These are phyloP conservation scores for Cymbopogon citratus DNA, from an alignment of 176 grass and related monocot genomes.

Conservation along the genomic window DNA sequence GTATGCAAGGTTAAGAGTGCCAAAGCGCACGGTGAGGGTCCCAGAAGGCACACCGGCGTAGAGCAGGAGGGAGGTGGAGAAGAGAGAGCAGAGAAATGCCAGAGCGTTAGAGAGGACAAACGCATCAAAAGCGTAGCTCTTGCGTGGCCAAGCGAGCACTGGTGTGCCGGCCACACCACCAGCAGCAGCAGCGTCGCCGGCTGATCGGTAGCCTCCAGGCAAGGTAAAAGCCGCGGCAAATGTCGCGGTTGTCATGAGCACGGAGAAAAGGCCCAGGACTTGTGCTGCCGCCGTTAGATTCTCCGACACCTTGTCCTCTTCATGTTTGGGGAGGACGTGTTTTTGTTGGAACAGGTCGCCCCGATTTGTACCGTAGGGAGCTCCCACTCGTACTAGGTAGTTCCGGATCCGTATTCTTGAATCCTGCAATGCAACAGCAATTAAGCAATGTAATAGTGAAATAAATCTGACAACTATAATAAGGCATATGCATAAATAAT, in stretches of 20 bases:
- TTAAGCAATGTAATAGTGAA: too few relatives aligned
- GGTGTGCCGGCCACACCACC: background rate
- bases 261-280: background rate
- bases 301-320: too few relatives aligned
- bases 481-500: too few relatives aligned
- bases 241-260: background rate
- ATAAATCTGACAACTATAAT: too few relatives aligned
- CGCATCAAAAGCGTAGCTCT: background rate
- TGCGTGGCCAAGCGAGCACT: background rate
- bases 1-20: fast-evolving
- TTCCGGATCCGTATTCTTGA: background rate
- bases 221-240: background rate
- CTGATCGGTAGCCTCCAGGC: background rate
- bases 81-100: background rate
- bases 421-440: background rate
- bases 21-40: background rate
- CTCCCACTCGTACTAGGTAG: background rate
- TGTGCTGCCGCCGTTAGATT: background rate
- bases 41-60: background rate
- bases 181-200: background rate
- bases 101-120: background rate
- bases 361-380: background rate
- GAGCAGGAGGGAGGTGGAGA: background rate
- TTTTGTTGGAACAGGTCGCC: background rate
- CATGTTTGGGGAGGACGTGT: background rate